Conservation (phyloP, 352 stramenopile species). For the Pythium rhizo-oryzae region DNA sequence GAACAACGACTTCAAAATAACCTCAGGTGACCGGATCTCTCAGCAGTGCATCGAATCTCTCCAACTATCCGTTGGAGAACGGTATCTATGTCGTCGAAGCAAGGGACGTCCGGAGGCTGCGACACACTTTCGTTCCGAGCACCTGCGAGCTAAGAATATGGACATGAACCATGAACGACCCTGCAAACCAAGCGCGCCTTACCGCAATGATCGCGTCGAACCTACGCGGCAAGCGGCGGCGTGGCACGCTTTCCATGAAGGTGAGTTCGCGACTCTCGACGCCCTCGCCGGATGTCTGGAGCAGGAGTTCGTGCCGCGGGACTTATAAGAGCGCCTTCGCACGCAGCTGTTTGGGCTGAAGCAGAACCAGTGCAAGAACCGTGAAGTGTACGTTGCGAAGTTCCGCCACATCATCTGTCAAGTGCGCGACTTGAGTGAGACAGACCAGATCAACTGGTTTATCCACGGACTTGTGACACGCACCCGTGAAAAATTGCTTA, state of each 20-base stretch:
- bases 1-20: too few species aligned
- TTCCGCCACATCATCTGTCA: slow-evolving; percentile 17
- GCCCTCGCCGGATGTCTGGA: not conserved
- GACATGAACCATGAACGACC: too few species aligned
- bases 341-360: slow-evolving; percentile 11
- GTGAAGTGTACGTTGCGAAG: slow-evolving; percentile 9
- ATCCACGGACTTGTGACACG: slow-evolving; percentile 5
- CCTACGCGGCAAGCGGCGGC: not conserved
- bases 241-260: slow-evolving; percentile 1
- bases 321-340: slow-evolving; percentile 19
- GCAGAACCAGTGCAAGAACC: slow-evolving; percentile 1
- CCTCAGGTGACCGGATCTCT: too few species aligned
- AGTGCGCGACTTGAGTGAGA: slow-evolving; percentile 15
- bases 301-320: slow-evolving; percentile 16
- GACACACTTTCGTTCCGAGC: too few species aligned
- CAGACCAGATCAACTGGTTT: slow-evolving; percentile 23
- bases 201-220: slow-evolving; percentile 12
- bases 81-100: too few species aligned
- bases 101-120: too few species aligned
- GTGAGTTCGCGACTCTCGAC: not conserved
- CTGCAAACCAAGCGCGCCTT: too few species aligned
- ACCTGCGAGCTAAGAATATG: too few species aligned
- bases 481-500: slow-evolving; percentile 13
- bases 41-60: too few species aligned
- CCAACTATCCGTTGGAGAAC: too few species aligned